Evolutionary conservation across 1,284 basidiomycete species (phyloP).

Genomic region (Moniliophthora roreri): DNA sequence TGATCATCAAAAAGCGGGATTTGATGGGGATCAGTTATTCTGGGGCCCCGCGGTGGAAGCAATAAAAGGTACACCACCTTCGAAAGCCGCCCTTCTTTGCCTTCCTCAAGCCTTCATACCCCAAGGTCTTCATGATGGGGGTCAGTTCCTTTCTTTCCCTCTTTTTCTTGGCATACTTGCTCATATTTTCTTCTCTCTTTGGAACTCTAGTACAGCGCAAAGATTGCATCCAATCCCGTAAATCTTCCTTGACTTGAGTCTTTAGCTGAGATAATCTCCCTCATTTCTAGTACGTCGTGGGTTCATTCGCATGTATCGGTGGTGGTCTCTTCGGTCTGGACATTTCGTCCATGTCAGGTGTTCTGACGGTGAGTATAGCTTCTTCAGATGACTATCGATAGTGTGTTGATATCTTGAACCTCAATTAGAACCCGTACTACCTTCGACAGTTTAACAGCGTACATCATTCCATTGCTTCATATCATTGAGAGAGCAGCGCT

Average conservation of each 20-base stretch:
- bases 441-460: conserved; percentile 48
- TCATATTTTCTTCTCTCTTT: background rate
- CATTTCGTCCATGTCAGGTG: conserved; percentile 82
- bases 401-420: conserved; percentile 3
- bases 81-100: background rate
- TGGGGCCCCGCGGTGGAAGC: conserved; percentile 1
- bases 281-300: conserved; percentile 56
- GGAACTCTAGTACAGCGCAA: conserved; percentile 41
- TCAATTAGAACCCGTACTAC: conserved; percentile 61
- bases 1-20: no score
- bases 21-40: background rate
- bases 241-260: conserved; percentile 13
- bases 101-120: background rate
- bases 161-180: background rate
- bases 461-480: conserved; percentile 17
- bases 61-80: background rate
- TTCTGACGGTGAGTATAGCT: conserved; percentile 52
- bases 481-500: no score
- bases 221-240: conserved; percentile 51
- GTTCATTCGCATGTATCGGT: conserved; percentile 79
- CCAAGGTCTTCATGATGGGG: conserved; percentile 1
- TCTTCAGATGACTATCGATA: background rate
- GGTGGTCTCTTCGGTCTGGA: conserved; percentile 78
- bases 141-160: background rate
- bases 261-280: conserved; percentile 3